Evolutionary conservation across 768 basidiomycete genomes (phyloP), one percentile per base, ranked within the genome.

Genomic region (Termitomyces sp.): DNA sequence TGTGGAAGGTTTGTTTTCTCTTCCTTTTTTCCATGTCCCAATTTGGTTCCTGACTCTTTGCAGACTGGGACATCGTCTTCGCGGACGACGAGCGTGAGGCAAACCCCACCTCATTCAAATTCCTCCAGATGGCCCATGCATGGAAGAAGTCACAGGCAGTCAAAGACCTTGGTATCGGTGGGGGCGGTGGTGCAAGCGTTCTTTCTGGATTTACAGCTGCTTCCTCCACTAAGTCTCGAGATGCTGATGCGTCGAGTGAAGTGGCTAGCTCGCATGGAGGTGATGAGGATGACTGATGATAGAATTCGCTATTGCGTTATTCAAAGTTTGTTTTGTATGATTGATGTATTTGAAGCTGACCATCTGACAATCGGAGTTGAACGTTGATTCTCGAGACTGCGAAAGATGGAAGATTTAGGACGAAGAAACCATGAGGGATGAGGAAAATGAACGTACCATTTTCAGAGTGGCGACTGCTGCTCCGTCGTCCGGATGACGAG

Each of bases 31-130:
- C 22, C 9, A 18, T 7, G 11, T 44, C 46, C 32, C 22, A 24
- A 44, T 28, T 20, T 42, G 44, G 52, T 16, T 28, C 20, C 54
- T 33, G 58, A 36, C 22, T 64, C 20, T 33, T 20, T 46, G 40
- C 35, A 95, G 96, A 96, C 68, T 96, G 91, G 88, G 96, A 96
- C 69, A 85, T 96, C 69, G 88, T 96, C 22, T 98, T 98, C 73
- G 88, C 94, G 32, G 96, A 98, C 78, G 96, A 98, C 81, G 94
- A 97, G 69, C 84, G 89, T 56, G 96, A 96, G 69, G 85, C 90
- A 50, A 96, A 97, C 69, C 93, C 96, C 0, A 89, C 93, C 0
- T 86, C 92, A 0, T 96, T 95, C 88, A 96, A 95, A 69, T 95
- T 98, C 81, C 79, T 98, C 71, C 90, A 96, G 72, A 93, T 91